phyloP scores from a whole-genome alignment of 176 grass and related monocot species.

The Oryza officinalis region DNA sequence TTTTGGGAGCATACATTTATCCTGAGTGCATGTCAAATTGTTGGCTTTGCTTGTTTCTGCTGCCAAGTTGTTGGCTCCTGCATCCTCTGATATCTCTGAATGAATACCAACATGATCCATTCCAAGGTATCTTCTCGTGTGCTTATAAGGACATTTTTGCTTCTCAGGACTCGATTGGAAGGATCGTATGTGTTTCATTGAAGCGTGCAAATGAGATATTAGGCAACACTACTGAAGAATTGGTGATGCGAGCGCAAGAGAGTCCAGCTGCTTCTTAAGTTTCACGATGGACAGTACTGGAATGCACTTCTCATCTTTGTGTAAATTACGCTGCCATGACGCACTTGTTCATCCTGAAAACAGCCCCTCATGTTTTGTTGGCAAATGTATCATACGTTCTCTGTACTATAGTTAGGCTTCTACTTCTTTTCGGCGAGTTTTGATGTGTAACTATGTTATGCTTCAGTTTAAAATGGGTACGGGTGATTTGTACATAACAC shows the following conservation, averaged over 20 bases:
- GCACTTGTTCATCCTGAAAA: background rate
- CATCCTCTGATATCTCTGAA: background rate
- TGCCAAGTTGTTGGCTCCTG: background rate
- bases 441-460: background rate
- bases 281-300: background rate
- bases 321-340: constrained; percentile 1
- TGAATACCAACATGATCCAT: background rate
- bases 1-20: constrained; percentile 6
- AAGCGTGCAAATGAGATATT: constrained; percentile 87
- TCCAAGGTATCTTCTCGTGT: constrained; percentile 11
- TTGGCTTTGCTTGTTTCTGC: constrained; percentile 1
- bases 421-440: background rate
- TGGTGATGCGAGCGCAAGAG: constrained; percentile 66
- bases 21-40: background rate
- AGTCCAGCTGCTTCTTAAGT: constrained; percentile 27
- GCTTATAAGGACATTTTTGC: background rate
- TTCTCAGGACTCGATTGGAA: constrained; percentile 66
- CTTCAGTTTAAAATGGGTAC: constrained; percentile 6
- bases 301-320: background rate
- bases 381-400: background rate
- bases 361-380: background rate
- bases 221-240: constrained; percentile 83
- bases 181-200: constrained; percentile 49
- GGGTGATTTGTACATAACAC: constrained; percentile 35
- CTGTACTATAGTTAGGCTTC: background rate